phyloP scores from a whole-genome alignment of 148 eudicot species.

The Fagopyrum homotropicum region DNA sequence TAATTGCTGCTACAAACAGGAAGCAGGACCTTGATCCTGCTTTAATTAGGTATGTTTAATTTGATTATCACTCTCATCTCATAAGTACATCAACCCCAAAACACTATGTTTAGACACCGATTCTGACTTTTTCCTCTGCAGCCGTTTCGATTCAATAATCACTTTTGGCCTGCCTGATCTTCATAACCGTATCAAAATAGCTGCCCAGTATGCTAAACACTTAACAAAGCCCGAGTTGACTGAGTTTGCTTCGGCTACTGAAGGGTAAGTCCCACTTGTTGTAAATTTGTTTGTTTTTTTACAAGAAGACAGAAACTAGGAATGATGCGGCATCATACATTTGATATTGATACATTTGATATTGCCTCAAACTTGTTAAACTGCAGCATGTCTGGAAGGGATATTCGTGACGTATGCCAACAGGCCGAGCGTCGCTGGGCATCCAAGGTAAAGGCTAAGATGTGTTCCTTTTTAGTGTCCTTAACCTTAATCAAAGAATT shows the following conservation, averaged over 20 bases:
- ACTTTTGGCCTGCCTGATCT: slow-evolving; percentile 73
- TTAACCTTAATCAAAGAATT: neutral
- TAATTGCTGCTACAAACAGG: slow-evolving; percentile 94
- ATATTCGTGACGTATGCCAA: slow-evolving; percentile 84
- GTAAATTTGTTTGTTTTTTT: neutral
- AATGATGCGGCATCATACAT: too few species aligned
- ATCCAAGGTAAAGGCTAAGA: slow-evolving; percentile 62
- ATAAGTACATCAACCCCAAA: neutral
- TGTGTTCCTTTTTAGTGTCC: too few species aligned
- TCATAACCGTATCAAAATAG: slow-evolving; percentile 77
- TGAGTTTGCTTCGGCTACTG: slow-evolving; percentile 61
- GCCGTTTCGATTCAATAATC: slow-evolving; percentile 89
- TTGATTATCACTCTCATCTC: neutral
- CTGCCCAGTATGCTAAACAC: slow-evolving; percentile 93
- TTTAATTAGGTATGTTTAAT: slow-evolving; percentile 52
- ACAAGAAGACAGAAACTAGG: too few species aligned
- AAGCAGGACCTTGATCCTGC: slow-evolving; percentile 99
- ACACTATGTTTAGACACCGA: neutral
- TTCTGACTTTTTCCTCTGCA: slow-evolving; percentile 20
- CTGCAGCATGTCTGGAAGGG: slow-evolving; percentile 87
- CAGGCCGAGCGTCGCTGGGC: slow-evolving; percentile 99
- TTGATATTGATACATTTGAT: neutral
- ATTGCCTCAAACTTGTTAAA: neutral
- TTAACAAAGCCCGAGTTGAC: slow-evolving; percentile 54
- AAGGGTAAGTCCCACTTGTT: slow-evolving; percentile 44